Evolutionary conservation across 1,284 basidiomycete species (phyloP), one percentile per base, ranked within the genome.

Genomic region (Pisolithus thermaeus): DNA sequence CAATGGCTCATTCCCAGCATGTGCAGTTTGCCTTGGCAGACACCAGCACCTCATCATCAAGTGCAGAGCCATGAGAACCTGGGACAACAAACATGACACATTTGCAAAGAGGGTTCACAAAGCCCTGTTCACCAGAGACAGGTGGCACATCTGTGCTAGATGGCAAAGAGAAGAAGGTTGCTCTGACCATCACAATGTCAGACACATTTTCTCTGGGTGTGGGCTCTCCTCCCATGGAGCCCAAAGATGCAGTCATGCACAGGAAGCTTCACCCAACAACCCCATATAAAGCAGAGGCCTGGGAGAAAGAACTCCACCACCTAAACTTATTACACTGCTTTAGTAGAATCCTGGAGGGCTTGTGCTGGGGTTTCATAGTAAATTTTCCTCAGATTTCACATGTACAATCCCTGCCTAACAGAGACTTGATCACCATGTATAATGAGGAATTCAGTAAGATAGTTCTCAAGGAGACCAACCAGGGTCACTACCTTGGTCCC

Each of bases 121-220:
- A 27, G 12, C 36, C 0, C 42, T 49, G 8, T 28, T 30, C 27
- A 18, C 40, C 23, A 22, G 4, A 16, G 39, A 46, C 5, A 18
- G 12, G 11, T 0, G 25, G 1, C 12, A 11, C 30, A 32, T 32
- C 30, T 32, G 30, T 11, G 12, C 11, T 1, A 32, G 9, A 9
- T 32, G 30, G 30, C 30, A 11, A 9, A 11, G 30, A 12, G 30
- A 32, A 32, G 30, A 32, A 32, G 11, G 54, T 0, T 55, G 48
- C 5, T 2, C 6, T 0, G 30, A 41, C 27, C 43, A 2, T 6
- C 41, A 46, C 4, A 16, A 39, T 1, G 23, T 12, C 22, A 12
- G 4, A 0, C 61, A 61, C 38, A 8, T 57, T 4, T 69, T 63
- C 47, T 63, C 61, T 0, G 65, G 64, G 0, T 69, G 64, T n/a